Conservation (phyloP, 2,329 filamentous ascomycete species). For the Ceratocystis variospora region DNA sequence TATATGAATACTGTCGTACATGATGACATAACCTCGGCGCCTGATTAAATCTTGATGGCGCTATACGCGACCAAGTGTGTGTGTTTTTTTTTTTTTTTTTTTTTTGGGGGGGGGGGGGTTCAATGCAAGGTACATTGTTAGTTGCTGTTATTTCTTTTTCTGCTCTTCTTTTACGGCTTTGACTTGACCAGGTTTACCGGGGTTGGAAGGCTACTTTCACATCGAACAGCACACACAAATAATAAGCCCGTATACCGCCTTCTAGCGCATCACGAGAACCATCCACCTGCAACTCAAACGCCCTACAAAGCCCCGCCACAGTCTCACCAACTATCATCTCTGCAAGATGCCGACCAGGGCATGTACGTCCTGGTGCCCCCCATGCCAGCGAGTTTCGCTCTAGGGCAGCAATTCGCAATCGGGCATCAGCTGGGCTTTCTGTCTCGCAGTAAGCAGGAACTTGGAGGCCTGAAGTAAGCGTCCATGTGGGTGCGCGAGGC, state of each 20-base stretch:
- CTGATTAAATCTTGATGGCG: neutral
- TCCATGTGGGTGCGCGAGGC: neutral
- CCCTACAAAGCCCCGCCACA: slow-evolving; percentile 29
- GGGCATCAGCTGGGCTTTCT: slow-evolving; percentile 22
- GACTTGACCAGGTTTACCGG: neutral
- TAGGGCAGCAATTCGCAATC: slow-evolving; percentile 26
- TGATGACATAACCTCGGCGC: neutral
- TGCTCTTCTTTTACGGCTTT: neutral
- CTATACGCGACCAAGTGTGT: neutral
- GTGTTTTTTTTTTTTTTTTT: too few relatives aligned
- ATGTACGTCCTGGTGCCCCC: slow-evolving; percentile 38
- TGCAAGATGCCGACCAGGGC: slow-evolving; percentile 38
- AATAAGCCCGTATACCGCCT: slow-evolving; percentile 10
- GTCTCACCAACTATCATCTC: slow-evolving; percentile 37
- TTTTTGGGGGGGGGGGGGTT: too few relatives aligned
- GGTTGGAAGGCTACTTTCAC: slow-evolving; percentile 8
- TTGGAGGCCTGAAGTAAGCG: slow-evolving; percentile 7
- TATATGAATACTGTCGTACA: neutral
- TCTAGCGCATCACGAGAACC: slow-evolving; percentile 23
- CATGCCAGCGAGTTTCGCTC: slow-evolving; percentile 38
- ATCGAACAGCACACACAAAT: slow-evolving; percentile 17
- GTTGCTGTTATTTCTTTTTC: neutral
- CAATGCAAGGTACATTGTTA: too few relatives aligned
- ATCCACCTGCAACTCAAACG: slow-evolving; percentile 31
- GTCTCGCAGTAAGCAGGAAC: slow-evolving; percentile 1